Percentiles rank a stretch among this genome's conserved stretches.
These are phyloP conservation scores for Komagataella mondaviorum DNA, from an alignment of 805 yeast species.

Conservation along the genomic window DNA sequence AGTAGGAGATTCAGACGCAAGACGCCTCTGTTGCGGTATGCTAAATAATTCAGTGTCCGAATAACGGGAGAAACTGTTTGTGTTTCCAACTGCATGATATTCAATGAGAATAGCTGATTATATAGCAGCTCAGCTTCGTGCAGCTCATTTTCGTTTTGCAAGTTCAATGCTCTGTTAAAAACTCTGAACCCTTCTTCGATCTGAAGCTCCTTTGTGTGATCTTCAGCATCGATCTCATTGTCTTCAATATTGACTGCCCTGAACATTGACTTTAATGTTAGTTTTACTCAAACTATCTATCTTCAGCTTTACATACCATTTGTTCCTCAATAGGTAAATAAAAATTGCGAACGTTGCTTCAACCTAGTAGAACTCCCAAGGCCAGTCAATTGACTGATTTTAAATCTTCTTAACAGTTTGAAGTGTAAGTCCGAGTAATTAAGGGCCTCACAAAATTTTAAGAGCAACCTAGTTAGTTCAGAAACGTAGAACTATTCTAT, in stretches of 20 bases:
- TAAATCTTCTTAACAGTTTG: background rate
- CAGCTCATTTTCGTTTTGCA: constrained; percentile 38
- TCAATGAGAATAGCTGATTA: constrained; percentile 50
- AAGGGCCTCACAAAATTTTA: background rate
- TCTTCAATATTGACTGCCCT: constrained; percentile 69
- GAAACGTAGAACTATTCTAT: too few species aligned
- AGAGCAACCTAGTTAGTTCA: background rate
- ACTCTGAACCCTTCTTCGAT: constrained; percentile 72
- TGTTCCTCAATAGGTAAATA: background rate
- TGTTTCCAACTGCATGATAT: constrained; percentile 37
- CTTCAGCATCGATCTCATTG: constrained; percentile 72
- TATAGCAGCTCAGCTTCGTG: constrained; percentile 41
- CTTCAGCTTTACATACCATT: background rate
- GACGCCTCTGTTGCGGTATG: constrained; percentile 72
- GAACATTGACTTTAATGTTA: constrained; percentile 40
- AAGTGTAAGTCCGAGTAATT: background rate
- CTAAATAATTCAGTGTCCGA: constrained; percentile 60
- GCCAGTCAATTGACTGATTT: background rate
- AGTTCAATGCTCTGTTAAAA: constrained; percentile 56
- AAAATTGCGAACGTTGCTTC: background rate
- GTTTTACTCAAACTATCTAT: background rate
- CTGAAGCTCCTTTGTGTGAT: constrained; percentile 85
- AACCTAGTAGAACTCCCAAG: background rate
- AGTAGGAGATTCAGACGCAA: constrained; percentile 34
- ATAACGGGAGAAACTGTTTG: constrained; percentile 50